Evolutionary conservation across 2,329 filamentous ascomycete genomes (phyloP), one percentile per base, ranked within the genome.

Genomic region (Aspergillus ochraceus): DNA sequence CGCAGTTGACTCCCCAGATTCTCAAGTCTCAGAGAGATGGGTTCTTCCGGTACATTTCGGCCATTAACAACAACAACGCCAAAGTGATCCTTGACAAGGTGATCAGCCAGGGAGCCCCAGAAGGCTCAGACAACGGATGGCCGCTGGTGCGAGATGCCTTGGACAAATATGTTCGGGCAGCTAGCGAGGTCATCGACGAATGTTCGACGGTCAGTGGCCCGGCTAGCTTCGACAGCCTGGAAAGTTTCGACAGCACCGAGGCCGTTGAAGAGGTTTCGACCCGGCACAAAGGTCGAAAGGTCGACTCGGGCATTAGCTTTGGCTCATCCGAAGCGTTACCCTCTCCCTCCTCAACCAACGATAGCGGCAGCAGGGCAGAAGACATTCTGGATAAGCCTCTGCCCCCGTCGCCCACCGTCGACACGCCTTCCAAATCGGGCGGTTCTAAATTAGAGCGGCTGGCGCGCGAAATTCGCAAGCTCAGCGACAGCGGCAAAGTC

Each of bases 271-370:
- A 63, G 19, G 67, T 71, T 14, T 68, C 69, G n/a, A 62, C 70
- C 49, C 65, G 71, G 55, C 74, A 77, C 56, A 82, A 81, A 66
- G 76, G 77, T 42, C 81, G 85, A 67, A 88, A 87, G 73, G 83
- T 83, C 22, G 86, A 88, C 70, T 88, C 86, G 3, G 86, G 86
- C 20, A 83, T 88, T 60, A 87, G 85, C 71, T 87, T 88, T 66
- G 79, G 77, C 53, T 76, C 76, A 1, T 64, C 70, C 24, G 72
- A 72, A 47, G 72, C 70, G 49, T 49, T 62, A 55, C 71, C 75
- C 30, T 73, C 74, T 30, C 73, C 77, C 20, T 79, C 77, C 10
- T 76, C 76, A 29, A 77, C 71, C 61, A 75, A 42, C 36, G 36
- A 42, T n/a, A n/a, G 74, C 64, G 72, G 68, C 59, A 66, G 54